Evolutionary conservation across 1,284 basidiomycete species (phyloP).

Genomic region (Ceraceosorus guamensis): DNA sequence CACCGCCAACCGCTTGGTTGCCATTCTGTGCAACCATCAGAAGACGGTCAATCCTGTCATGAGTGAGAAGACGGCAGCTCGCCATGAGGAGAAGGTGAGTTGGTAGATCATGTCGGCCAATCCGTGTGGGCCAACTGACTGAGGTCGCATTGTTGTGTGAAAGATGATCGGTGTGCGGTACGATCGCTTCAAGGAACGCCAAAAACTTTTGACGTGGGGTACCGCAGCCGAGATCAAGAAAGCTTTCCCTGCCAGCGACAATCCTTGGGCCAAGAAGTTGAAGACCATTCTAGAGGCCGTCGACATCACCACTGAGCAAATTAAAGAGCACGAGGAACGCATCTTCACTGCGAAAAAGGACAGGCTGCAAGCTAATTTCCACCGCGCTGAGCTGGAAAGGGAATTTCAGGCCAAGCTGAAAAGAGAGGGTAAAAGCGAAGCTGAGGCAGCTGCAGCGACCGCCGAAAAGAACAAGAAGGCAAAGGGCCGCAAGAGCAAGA

Average conservation of each 20-base stretch:
- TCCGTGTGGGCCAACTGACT: not conserved
- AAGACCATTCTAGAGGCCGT: slow-evolving; percentile 66
- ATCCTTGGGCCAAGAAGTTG: slow-evolving; percentile 52
- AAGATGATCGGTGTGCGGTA: slow-evolving; percentile 38
- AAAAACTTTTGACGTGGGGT: slow-evolving; percentile 36
- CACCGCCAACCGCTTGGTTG: slow-evolving; percentile 46
- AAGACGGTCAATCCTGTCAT: slow-evolving; percentile 42
- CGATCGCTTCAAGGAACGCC: slow-evolving; percentile 45
- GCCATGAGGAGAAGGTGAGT: slow-evolving; percentile 11
- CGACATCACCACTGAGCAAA: slow-evolving; percentile 85
- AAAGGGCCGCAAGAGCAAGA: slow-evolving; percentile 21
- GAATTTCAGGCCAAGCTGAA: slow-evolving; percentile 24
- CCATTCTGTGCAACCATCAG: slow-evolving; percentile 48
- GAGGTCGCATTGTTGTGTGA: not conserved
- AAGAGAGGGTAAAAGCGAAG: slow-evolving; percentile 5
- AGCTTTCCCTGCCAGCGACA: slow-evolving; percentile 60
- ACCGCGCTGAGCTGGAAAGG: slow-evolving; percentile 53
- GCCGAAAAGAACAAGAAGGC: slow-evolving; percentile 16
- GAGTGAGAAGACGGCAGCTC: slow-evolving; percentile 8
- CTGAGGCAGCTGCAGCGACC: slow-evolving; percentile 7
- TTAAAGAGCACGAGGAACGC: slow-evolving; percentile 71
- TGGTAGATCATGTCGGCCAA: not conserved
- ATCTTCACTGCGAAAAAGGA: slow-evolving; percentile 55
- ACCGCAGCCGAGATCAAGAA: slow-evolving; percentile 54
- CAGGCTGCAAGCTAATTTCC: slow-evolving; percentile 63